Conservation (phyloP, 768 basidiomycete species). For the Russula vinacea region DNA sequence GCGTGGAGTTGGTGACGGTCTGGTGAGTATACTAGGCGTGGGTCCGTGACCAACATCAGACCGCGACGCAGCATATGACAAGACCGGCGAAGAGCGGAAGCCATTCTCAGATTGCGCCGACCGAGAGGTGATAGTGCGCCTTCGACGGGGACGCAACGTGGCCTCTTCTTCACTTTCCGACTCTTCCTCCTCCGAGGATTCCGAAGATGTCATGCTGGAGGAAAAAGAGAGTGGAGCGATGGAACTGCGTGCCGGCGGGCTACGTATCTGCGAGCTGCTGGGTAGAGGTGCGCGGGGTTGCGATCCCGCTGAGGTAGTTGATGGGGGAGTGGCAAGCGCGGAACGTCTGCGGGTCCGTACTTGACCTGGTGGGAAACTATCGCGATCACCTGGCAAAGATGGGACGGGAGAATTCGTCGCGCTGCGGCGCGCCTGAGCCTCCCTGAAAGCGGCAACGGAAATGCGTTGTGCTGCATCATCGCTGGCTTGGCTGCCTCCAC, state of each 20-base stretch:
- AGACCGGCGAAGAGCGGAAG: constrained; percentile 26
- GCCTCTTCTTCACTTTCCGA: constrained; percentile 38
- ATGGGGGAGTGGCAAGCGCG: constrained; percentile 2
- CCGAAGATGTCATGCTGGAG: constrained; percentile 36
- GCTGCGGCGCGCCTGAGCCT: constrained; percentile 68
- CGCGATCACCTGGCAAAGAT: constrained; percentile 14
- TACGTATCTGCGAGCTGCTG: constrained; percentile 1
- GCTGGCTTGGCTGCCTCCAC: constrained; percentile 56
- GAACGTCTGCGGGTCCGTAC: constrained; percentile 24
- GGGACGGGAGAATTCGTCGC: constrained; percentile 58
- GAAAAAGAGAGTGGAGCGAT: constrained; percentile 31
- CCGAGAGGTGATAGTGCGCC: constrained; percentile 37
- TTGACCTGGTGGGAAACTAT: constrained; percentile 7
- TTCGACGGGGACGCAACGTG: constrained; percentile 38
- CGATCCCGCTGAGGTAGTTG: neutral
- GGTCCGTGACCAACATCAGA: constrained; percentile 27
- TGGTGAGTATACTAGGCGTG: neutral
- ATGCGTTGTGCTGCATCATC: constrained; percentile 71
- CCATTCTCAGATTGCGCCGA: constrained; percentile 34
- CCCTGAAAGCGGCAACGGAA: constrained; percentile 77
- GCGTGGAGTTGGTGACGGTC: neutral
- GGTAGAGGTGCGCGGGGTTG: constrained; percentile 7
- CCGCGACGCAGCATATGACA: constrained; percentile 3
- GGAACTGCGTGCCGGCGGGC: constrained; percentile 24
- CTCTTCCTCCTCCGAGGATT: constrained; percentile 36